Base-by-base conservation (phyloP, 208 protist genomes). In the Leishmania guyanensis region DNA sequence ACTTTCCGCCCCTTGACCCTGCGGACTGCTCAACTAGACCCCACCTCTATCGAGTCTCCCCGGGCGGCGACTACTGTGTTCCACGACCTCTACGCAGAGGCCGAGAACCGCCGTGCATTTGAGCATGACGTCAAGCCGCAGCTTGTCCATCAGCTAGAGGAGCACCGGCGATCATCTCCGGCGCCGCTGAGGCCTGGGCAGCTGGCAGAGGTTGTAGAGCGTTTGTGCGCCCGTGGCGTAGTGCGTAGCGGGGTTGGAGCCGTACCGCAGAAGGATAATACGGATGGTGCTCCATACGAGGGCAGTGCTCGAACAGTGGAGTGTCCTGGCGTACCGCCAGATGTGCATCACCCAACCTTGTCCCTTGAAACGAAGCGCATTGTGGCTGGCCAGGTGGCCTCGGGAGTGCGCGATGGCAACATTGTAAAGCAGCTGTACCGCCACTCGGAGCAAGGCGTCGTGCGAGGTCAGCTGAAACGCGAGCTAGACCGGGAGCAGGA, bases 1-100 rank as follows among this genome's bases (percentile, higher is more conserved):
- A 98, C 94, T 8, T 98, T 98, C 79, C 89, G 91, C 29, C 94
- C 94, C 20, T 69, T 96, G 39, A 98, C 93, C 2, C 76, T 96
- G 50, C 83, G 88, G 17, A 78, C 87, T 9, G 91, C 87, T 5
- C 77, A 70, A 26, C 80, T 93, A 51, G 84, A 90, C 56, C 87
- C 86, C 1, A 76, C 83, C n/a, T 77, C 80, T 0, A 81, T 84
- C 12, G 76, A 81, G 48, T 62, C 77, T 5, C 53, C 69, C 2
- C 33, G 78, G 5, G 5, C 74, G 10, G 83, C 85, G 33, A 73
- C 77, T 2, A 76, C 72, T 48, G 88, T 96, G 12, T 94, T 93
- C 76, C 85, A 88, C 54, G 64, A 91, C 3, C 80, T 98, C 10
- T 96, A 94, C 83, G 29, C 83, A 0, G 89, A 95, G 50, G 88